Evolutionary conservation across 1,284 basidiomycete species (phyloP), one percentile per base, ranked within the genome.

Genomic region (Mycosarcoma maydis): DNA sequence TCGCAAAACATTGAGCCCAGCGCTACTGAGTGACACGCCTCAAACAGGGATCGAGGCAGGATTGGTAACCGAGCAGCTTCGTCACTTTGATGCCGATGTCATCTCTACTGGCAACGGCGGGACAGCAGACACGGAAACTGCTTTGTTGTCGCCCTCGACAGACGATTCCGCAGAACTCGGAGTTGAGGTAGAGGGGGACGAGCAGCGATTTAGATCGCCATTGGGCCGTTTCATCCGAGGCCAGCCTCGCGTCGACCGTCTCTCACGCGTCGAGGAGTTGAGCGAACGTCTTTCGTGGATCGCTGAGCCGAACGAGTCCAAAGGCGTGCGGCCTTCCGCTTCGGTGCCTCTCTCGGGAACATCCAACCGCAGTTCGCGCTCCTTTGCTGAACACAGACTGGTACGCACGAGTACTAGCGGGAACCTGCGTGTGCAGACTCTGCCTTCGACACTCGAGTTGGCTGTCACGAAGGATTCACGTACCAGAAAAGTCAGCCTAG

Each of bases 1-100:
- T 32, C 59, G 60, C 34, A 69, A 64, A 42, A 69, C 66, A 6
- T 40, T 69, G 38, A 69, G 66, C 29, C 66, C 66, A 11, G 56
- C 59, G 5, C 48, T 69, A 33, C 55, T 69, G 8, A 50, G 59
- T 30, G 66, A 69, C 2, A 41, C 42, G 33, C 36, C 33, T 16
- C 56, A 45, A 17, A 27, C 45, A 11, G 45, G 55, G 2, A 46
- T 54, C 46, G 55, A 49, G 7, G 40, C 45, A 13, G 33, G 8
- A 4, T 33, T 59, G 1, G 44, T 26, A 20, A 38, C 46, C 7
- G 42, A 3, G 0, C 38, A 51, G 4, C 16, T 19, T 19, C 37
- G 26, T 29, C 45, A 36, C 27, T 29, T 29, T 29, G 27, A 13
- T 13, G 6, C 27, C 13, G 27, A 29, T 29, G 27, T 6, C 27